Evolutionary conservation across 352 stramenopile genomes (phyloP), one percentile per base, ranked within the genome.

Genomic region (Phytophthora litchii): DNA sequence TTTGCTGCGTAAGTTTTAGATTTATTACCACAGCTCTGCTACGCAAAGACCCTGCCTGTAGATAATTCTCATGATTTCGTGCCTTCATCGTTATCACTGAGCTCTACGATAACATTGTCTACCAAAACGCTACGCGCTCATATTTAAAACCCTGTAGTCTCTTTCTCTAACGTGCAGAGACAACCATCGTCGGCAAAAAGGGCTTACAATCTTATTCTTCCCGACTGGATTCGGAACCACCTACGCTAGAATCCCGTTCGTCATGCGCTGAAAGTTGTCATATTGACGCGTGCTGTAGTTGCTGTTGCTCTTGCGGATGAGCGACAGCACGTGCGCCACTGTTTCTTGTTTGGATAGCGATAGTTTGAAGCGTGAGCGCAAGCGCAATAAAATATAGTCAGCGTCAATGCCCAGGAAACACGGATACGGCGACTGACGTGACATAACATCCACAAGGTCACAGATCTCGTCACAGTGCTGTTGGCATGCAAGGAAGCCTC

Each of bases 361-460:
- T 19, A 92, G 70, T 70, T 96, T 95, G 72, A 98, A 96, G 41
- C 91, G 86, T 53, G 77, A 78, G n/a, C 88, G 83, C 52, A 97
- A 72, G 56, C 83, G 80, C 43, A 92, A 77, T 60, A 97, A 65
- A 70, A 96, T 92, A 71, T 92, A 92, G 43, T 81, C 72, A 42
- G 86, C 64, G 51, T 94, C 80, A 54, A 94, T 94, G 63, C 74
- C 76, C 36, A 80, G 70, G 64, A 99, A 99, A 70, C 97, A 99
- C 43, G 95, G 95, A 70, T 99, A 99, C 35, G 94, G 94, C 48
- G 94, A 99, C 48, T 98, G 84, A 20, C 90, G 83, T 12, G 95
- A 94, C 76, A 98, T 99, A 31, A 99, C 97, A 64, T 98, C 94
- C 21, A 99, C 96, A 7, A 99, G 76, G 43, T 97, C 96, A 41